Percentiles rank a stretch among this genome's conserved stretches.
Conservation (phyloP, 345 rosid genomes). For the Eucalyptus pauciflora region DNA sequence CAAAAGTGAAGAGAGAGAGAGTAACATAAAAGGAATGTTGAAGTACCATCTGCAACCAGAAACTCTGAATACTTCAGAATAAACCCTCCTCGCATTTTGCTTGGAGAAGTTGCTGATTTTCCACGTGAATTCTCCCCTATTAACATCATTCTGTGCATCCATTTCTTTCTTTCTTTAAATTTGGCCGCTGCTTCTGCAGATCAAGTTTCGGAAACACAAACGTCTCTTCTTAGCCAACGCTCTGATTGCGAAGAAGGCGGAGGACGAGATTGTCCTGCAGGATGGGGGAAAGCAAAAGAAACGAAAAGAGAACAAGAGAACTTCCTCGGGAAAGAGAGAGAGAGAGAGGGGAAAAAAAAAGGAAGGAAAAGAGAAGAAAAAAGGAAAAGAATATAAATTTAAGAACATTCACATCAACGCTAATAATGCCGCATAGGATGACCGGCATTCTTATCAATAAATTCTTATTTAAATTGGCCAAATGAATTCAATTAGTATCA, state of each 20-base stretch:
- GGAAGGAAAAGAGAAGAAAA: too few relatives aligned
- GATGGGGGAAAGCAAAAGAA: neutral
- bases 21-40: neutral
- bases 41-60: neutral
- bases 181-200: neutral
- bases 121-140: neutral
- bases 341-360: too few relatives aligned
- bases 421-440: too few relatives aligned
- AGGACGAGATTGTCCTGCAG: neutral
- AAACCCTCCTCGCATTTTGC: neutral
- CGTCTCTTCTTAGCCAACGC: neutral
- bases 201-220: neutral
- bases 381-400: too few relatives aligned
- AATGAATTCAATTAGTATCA: too few relatives aligned
- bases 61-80: neutral
- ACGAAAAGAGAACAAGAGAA: neutral
- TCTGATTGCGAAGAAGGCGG: neutral
- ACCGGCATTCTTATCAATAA: too few relatives aligned
- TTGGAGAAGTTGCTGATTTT: neutral
- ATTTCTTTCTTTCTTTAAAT: neutral
- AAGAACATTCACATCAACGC: too few relatives aligned
- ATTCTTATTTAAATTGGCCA: too few relatives aligned
- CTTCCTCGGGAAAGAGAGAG: neutral
- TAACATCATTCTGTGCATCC: neutral
- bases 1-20: neutral